Evolutionary conservation across 768 basidiomycete species (phyloP).

Genomic region (Trametes cubensis): DNA sequence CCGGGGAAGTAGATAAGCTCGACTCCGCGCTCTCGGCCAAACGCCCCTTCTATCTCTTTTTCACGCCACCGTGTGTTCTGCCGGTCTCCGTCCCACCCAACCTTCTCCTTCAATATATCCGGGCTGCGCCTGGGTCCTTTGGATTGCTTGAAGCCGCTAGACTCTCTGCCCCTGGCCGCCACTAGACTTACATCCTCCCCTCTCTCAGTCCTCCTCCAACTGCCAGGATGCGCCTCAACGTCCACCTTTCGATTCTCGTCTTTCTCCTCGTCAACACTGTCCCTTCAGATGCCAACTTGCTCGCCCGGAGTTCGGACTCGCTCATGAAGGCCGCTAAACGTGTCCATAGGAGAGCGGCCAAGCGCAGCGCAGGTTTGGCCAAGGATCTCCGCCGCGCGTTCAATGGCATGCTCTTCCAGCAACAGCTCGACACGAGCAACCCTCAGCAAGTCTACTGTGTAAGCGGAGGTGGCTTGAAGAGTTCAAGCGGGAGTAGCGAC

Average conservation of each 20-base stretch:
- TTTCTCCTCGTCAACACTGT: conserved; percentile 36
- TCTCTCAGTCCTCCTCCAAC: not conserved
- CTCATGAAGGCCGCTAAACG: conserved; percentile 47
- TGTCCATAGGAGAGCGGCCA: conserved; percentile 61
- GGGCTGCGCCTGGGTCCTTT: conserved; percentile 21
- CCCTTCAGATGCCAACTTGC: conserved; percentile 32
- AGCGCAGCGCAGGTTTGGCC: conserved; percentile 64
- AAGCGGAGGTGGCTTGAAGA: conserved; percentile 20
- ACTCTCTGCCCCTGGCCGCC: conserved; percentile 12
- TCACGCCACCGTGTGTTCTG: conserved; percentile 6
- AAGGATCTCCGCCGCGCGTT: conserved; percentile 72
- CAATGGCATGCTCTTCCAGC: conserved; percentile 48
- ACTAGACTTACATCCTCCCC: not conserved
- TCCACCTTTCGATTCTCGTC: conserved; percentile 32
- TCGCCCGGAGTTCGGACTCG: conserved; percentile 36
- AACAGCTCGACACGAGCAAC: conserved; percentile 13
- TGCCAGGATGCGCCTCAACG: conserved; percentile 26
- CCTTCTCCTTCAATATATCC: conserved; percentile 11
- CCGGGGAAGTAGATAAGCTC: conserved; percentile 10
- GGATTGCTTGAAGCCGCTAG: not conserved
- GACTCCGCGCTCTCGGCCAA: not conserved
- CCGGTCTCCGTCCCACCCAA: conserved; percentile 17
- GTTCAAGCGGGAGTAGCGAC: not conserved
- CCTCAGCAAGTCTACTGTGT: conserved; percentile 41
- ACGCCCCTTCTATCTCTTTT: conserved; percentile 2